Evolutionary conservation across 2,329 filamentous ascomycete genomes (phyloP).

Genomic region (Colletotrichum chlorophyti): DNA sequence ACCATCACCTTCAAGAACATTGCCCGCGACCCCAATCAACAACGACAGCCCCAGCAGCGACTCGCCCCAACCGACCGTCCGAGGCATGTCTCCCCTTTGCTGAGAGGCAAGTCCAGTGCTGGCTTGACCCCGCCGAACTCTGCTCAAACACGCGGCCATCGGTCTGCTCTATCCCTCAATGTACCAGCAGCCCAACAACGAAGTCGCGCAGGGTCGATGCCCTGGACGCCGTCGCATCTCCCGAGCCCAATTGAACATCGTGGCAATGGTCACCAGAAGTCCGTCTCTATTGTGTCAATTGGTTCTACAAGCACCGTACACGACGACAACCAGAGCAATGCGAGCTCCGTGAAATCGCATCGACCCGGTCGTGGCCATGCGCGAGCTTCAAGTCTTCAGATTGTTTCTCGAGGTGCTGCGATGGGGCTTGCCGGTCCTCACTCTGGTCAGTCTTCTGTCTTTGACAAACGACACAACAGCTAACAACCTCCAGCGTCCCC

Average conservation of each 20-base stretch:
- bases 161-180: constrained; percentile 71
- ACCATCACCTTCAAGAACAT: constrained; percentile 96
- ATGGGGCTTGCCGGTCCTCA: constrained; percentile 38
- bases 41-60: constrained; percentile 34
- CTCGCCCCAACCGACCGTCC: constrained; percentile 29
- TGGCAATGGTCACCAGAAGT: constrained; percentile 73
- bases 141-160: constrained; percentile 61
- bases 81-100: constrained; percentile 48
- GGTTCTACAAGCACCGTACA: constrained; percentile 60
- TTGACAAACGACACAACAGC: neutral
- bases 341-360: constrained; percentile 48
- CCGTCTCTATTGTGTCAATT: constrained; percentile 83
- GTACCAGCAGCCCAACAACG: constrained; percentile 54
- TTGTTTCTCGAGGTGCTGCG: constrained; percentile 55
- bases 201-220: constrained; percentile 53
- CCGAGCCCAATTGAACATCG: constrained; percentile 36
- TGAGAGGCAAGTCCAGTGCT: constrained; percentile 49
- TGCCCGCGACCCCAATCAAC: constrained; percentile 51
- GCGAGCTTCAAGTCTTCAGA: constrained; percentile 83
- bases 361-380: constrained; percentile 71
- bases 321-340: constrained; percentile 51
- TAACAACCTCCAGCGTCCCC: constrained; percentile 37
- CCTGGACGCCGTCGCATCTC: constrained; percentile 47
- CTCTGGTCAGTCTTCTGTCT: constrained; percentile 43
- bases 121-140: constrained; percentile 53